phyloP scores from a whole-genome alignment of 2,329 filamentous ascomycete genomes.

The Xylaria sp. region DNA sequence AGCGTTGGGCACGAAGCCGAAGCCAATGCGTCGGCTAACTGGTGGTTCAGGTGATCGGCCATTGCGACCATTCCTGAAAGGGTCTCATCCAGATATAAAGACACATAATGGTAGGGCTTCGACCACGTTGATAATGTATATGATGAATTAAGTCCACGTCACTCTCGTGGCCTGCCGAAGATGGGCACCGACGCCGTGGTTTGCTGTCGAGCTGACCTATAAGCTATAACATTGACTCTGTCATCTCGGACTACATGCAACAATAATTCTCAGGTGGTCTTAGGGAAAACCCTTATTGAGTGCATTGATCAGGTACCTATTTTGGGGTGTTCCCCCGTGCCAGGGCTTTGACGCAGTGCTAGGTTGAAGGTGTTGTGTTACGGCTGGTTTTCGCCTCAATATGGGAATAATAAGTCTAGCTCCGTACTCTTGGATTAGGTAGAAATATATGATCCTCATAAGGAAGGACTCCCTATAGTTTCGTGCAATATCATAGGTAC shows the following conservation, averaged over 20 bases:
- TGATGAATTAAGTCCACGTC: not conserved
- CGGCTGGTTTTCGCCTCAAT: too few species aligned
- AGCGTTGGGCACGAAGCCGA: conserved; percentile 62
- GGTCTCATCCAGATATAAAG: not conserved
- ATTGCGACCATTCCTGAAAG: not conserved
- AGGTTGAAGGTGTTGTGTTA: too few species aligned
- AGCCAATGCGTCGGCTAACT: conserved; percentile 68
- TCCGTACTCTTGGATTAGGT: too few species aligned
- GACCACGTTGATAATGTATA: not conserved
- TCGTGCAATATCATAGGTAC: too few species aligned
- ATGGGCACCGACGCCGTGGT: not conserved
- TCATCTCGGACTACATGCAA: not conserved
- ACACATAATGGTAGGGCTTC: not conserved
- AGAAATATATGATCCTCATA: too few species aligned
- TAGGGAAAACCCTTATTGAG: too few species aligned
- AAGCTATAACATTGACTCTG: not conserved
- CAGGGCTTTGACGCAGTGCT: too few species aligned
- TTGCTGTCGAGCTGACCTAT: not conserved
- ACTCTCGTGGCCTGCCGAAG: not conserved
- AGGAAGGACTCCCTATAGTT: too few species aligned
- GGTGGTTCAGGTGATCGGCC: conserved; percentile 77
- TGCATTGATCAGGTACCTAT: too few species aligned
- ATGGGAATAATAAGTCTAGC: too few species aligned
- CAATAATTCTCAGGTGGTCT: not conserved
- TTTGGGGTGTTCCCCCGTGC: too few species aligned